Evolutionary conservation across 148 eudicot species (phyloP), one percentile per base, ranked within the genome.

Genomic region (Rhododendron simsii): DNA sequence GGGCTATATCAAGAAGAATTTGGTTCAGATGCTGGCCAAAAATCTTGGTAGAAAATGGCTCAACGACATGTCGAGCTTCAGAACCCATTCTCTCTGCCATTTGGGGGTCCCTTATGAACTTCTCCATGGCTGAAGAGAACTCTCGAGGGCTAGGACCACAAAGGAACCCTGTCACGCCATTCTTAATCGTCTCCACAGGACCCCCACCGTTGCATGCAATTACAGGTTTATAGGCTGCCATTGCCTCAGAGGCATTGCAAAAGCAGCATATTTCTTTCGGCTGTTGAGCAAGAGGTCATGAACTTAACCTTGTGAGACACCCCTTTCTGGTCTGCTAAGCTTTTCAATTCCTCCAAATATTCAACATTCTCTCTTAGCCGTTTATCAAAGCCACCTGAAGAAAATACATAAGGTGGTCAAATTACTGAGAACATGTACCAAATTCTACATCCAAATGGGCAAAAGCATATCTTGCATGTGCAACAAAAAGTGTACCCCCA

Each of bases 121-220:
- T 92, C 14, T 86, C 86, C 99, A 95, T 95, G 18, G 98, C 99
- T 39, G 41, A 39, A 12, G 93, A 92, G 87, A 96, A 96, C 16
- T 86, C 94, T 47, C 50, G 90, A 5, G 98, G 98, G 45, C 11
- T 95, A n/a, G 98, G 96, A 45, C 92, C 93, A 85, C 98, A 93
- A 11, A 97, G 94, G 86, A 92, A 95, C 48, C 98, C 98, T 1
- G 99, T 97, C 57, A 90, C 86, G n/a, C 89, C 95, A n/a, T 91
- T 85, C 44, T 41, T 41, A 41, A 41, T 83, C 11, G 96, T 92
- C 89, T 97, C 99, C 21, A 88, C 91, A 0, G 99, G 99, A 0
- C 99, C 98, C 30, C 98, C 98, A 50, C 99, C 94, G 81, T 93
- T 94, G 91, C 98, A 97, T 0, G 96, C 98, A 53, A 96, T 94